Conservation (phyloP, 2,329 filamentous ascomycete genomes). For the Bipolaris zeicola region DNA sequence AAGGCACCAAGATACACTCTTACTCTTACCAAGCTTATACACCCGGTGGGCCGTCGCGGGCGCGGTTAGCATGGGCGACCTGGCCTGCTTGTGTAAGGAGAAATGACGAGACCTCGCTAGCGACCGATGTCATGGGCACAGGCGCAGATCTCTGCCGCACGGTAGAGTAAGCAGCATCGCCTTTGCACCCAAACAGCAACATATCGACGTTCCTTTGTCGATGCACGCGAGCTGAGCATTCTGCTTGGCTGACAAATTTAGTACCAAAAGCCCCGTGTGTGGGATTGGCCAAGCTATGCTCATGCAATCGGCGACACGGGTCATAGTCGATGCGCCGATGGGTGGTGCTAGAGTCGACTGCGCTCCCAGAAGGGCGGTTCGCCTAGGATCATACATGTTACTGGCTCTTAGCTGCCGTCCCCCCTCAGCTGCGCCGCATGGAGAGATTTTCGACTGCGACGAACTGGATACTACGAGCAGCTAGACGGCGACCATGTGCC, state of each 20-base stretch:
- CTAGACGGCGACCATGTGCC: neutral
- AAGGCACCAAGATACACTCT: no score
- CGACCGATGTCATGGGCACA: neutral
- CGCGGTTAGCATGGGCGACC: neutral
- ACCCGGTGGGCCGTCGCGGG: neutral
- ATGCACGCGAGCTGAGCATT: neutral
- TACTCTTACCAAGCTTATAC: neutral
- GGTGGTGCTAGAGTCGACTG: constrained; percentile 1
- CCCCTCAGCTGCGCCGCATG: constrained; percentile 5
- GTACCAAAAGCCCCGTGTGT: neutral
- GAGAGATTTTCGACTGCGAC: constrained; percentile 1
- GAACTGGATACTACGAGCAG: constrained; percentile 5
- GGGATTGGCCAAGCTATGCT: constrained; percentile 1
- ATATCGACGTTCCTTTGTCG: neutral
- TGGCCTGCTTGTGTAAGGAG: constrained; percentile 1
- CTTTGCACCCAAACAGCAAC: neutral
- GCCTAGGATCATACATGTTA: constrained; percentile 20
- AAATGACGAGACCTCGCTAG: neutral
- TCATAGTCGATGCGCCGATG: constrained; percentile 8
- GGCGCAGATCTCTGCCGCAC: neutral
- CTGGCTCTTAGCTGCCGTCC: constrained; percentile 29
- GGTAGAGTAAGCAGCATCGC: neutral
- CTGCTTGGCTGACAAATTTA: constrained; percentile 1
- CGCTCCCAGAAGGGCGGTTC: constrained; percentile 27
- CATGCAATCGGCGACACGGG: constrained; percentile 10